phyloP scores from a whole-genome alignment of 257 asterid species.

The Nicotiana sylvestris region DNA sequence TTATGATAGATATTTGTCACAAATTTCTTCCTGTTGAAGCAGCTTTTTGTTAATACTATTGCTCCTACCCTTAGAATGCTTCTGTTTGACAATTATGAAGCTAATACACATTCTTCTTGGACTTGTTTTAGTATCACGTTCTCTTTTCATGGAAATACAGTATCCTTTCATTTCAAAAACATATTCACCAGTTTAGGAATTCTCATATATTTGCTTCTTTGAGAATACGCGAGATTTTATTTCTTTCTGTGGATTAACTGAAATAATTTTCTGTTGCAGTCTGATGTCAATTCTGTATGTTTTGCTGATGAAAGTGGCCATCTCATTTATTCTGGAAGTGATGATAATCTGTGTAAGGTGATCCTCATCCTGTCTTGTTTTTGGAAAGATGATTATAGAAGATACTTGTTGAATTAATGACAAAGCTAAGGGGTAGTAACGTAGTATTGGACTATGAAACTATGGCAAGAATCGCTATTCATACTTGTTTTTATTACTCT shows the following conservation, averaged over 20 bases:
- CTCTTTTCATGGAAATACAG: neutral
- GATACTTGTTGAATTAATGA: neutral
- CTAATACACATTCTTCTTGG: neutral
- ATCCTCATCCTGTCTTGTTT: slow-evolving; percentile 5
- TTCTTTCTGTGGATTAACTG: slow-evolving; percentile 1
- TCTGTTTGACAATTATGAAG: slow-evolving; percentile 3
- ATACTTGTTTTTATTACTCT: neutral
- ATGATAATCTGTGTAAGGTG: slow-evolving; percentile 86
- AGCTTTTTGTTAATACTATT: neutral
- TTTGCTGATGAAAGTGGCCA: slow-evolving; percentile 93
- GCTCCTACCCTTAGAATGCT: neutral
- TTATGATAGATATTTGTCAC: neutral
- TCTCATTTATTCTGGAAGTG: slow-evolving; percentile 88
- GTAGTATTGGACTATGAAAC: neutral
- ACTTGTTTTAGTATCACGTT: neutral
- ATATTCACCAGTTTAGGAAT: neutral
- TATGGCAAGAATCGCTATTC: neutral
- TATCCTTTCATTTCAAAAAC: neutral
- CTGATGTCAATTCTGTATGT: slow-evolving; percentile 88
- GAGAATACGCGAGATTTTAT: neutral
- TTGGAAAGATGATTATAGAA: neutral
- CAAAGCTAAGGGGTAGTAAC: neutral
- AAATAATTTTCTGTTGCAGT: slow-evolving; percentile 40
- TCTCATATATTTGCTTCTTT: neutral
- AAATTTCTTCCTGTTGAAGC: neutral